Conservation (phyloP, 495 filamentous ascomycete species). For the Peziza echinospora region DNA sequence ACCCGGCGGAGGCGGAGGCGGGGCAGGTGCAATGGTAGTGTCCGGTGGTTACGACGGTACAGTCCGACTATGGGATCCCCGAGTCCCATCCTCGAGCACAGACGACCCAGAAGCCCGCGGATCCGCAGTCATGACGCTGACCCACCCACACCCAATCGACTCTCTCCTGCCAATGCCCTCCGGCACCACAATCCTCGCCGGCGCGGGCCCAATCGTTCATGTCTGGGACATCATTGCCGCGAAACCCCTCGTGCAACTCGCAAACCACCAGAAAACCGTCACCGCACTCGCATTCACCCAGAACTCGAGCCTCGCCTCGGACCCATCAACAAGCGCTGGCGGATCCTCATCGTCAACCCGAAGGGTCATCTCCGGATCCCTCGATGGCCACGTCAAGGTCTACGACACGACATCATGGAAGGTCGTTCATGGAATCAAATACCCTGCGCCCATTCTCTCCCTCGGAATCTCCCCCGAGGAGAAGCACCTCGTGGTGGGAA, state of each 20-base stretch:
- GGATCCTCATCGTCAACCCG: conserved; percentile 38
- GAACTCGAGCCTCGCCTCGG: background rate
- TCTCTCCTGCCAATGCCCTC: conserved; percentile 62
- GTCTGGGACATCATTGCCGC: conserved; percentile 91
- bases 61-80: conserved; percentile 80
- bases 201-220: conserved; percentile 67
- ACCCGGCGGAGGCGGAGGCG: conserved; percentile 31
- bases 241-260: conserved; percentile 60
- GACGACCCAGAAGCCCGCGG: background rate
- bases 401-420: conserved; percentile 87
- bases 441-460: conserved; percentile 70
- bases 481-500: conserved; percentile 78
- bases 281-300: conserved; percentile 35
- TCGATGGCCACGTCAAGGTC: conserved; percentile 93
- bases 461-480: conserved; percentile 57
- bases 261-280: conserved; percentile 94
- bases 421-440: conserved; percentile 77
- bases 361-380: conserved; percentile 60
- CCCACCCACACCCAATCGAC: conserved; percentile 74
- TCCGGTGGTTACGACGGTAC: conserved; percentile 88
- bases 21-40: conserved; percentile 49
- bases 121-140: conserved; percentile 65
- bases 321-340: no score
- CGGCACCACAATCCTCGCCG: conserved; percentile 66
- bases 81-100: conserved; percentile 30